Base-by-base conservation (phyloP, 345 rosid species). In the Sapria himalayana region DNA sequence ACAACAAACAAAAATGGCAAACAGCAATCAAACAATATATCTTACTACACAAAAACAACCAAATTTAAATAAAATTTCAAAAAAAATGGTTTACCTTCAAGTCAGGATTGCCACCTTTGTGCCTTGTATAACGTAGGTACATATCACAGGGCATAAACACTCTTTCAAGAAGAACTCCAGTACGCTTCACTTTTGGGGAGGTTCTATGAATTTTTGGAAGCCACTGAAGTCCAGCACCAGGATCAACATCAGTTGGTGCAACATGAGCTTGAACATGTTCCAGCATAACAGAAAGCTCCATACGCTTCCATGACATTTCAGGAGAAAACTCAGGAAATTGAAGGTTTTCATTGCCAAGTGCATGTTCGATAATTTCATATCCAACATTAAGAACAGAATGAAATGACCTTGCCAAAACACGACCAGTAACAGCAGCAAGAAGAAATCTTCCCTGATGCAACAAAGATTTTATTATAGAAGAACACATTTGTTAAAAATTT, bases 201-300 rank as follows among this genome's bases (percentile, higher is more conserved):
- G 63, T 77, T 62, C 65, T 69, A 40, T 45, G 79, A 62, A 89
- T 77, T 65, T 76, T 89, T 29, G 86, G 95, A 56, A 89, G 93
- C 98, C 98, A 89, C 64, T 89, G 98, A 48, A 89, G 57, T 56
- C 93, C 98, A 54, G 98, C 98, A 46, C 98, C 98, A 41, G 95
- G 98, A 58, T 89, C 95, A 51, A 89, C 98, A 65, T 89, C 98
- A 59, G 98, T 89, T 12, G 98, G 98, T 54, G 98, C 94, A 63
- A 89, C 98, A 64, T 89, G 98, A 55, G 95, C 98, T 57, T 89
- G 98, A 24, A 89, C 98, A 61, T 63, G 79, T 69, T 79, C 84
- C 71, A 89, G 54, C 98, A 89, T 89, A 31, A 89, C 98, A 29
- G 98, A 82, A 39, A 72, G 67, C 56, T 89, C 95, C 71, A 50